Conservation (phyloP, 371 early-diverging fungal genomes). For the Actinomortierella wolfii region DNA sequence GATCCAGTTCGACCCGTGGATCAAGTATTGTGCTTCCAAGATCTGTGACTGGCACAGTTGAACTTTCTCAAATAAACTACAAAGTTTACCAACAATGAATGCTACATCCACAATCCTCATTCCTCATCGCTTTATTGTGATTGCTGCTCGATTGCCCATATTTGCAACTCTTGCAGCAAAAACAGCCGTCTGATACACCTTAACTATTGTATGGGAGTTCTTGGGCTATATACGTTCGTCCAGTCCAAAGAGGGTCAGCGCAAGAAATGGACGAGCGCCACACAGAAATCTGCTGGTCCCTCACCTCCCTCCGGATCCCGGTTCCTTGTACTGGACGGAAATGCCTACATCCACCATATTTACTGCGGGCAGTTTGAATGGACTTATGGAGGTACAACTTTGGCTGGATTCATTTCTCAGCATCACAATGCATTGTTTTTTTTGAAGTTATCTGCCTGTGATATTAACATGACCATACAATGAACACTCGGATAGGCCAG, state of each 20-base stretch:
- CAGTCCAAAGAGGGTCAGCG: slow-evolving; percentile 42
- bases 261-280: slow-evolving; percentile 20
- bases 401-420: neutral
- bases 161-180: too few species aligned
- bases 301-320: slow-evolving; percentile 8
- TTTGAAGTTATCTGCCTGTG: too few species aligned
- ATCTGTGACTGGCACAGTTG: too few species aligned
- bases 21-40: too few species aligned
- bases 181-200: neutral
- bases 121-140: too few species aligned
- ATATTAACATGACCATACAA: too few species aligned
- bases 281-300: neutral
- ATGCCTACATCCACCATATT: slow-evolving; percentile 61
- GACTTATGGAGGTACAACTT: slow-evolving; percentile 53
- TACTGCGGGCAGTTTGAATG: slow-evolving; percentile 56
- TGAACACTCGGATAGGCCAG: slow-evolving; percentile 51
- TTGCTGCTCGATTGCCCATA: too few species aligned
- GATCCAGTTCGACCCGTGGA: too few species aligned
- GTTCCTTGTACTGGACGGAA: slow-evolving; percentile 60
- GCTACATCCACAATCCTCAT: too few species aligned
- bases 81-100: too few species aligned
- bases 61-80: too few species aligned
- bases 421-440: neutral
- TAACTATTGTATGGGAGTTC: slow-evolving; percentile 35
- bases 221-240: slow-evolving; percentile 39